phyloP scores from a whole-genome alignment of 2,329 filamentous ascomycete species.

The Trichocomaceae sp. region DNA sequence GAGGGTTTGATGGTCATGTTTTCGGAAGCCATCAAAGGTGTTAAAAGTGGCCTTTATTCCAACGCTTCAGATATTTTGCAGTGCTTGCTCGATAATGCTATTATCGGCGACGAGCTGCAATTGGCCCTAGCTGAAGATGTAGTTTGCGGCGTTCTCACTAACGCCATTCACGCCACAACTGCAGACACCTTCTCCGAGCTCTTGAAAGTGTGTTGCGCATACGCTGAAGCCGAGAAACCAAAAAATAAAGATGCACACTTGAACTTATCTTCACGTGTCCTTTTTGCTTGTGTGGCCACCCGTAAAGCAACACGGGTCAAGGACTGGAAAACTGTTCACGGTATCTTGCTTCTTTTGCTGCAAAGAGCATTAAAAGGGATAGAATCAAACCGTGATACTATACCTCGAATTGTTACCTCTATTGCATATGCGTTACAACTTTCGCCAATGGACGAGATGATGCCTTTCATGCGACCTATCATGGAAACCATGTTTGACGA shows the following conservation, averaged over 20 bases:
- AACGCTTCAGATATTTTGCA: slow-evolving; percentile 49
- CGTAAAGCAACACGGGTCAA: slow-evolving; percentile 68
- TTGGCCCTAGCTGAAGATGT: slow-evolving; percentile 50
- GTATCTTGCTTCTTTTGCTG: slow-evolving; percentile 50
- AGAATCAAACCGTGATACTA: slow-evolving; percentile 21
- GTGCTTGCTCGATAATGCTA: slow-evolving; percentile 41
- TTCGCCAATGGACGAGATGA: slow-evolving; percentile 70
- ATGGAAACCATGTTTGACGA: slow-evolving; percentile 59
- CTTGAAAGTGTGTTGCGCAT: slow-evolving; percentile 54
- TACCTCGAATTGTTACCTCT: slow-evolving; percentile 38
- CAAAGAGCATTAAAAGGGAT: slow-evolving; percentile 27
- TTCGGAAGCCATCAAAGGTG: slow-evolving; percentile 66
- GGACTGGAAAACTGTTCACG: slow-evolving; percentile 63
- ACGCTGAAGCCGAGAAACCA: slow-evolving; percentile 29
- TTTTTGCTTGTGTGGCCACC: slow-evolving; percentile 65
- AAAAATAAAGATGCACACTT: slow-evolving; percentile 37
- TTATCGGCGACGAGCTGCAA: slow-evolving; percentile 24
- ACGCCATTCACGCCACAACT: slow-evolving; percentile 74
- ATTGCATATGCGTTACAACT: slow-evolving; percentile 63
- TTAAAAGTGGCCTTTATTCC: slow-evolving; percentile 54
- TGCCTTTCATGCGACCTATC: slow-evolving; percentile 62
- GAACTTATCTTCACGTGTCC: slow-evolving; percentile 32
- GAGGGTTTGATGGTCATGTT: slow-evolving; percentile 90
- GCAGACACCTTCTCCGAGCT: slow-evolving; percentile 66
- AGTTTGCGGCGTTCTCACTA: slow-evolving; percentile 69